Percentiles rank a stretch among this genome's conserved stretches.
Evolutionary conservation across 2,329 filamentous ascomycete species (phyloP).

Genomic region (Penicillium polonicum): DNA sequence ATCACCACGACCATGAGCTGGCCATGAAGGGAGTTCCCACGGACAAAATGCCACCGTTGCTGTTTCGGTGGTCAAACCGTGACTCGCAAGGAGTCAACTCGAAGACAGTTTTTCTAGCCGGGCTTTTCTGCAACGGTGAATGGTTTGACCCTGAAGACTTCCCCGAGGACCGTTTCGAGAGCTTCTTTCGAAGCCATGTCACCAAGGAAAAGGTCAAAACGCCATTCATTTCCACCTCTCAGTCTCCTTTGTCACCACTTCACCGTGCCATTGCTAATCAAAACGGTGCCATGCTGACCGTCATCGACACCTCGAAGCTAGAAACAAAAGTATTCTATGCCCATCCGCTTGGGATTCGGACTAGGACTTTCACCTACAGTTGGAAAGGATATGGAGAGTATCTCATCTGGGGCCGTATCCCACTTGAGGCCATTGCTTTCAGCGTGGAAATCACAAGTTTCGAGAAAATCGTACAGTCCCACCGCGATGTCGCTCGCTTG

Average conservation of each 20-base stretch:
- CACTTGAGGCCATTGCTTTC: conserved; percentile 28
- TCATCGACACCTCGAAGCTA: conserved; percentile 34
- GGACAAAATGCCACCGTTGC: conserved; percentile 23
- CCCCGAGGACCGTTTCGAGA: conserved; percentile 18
- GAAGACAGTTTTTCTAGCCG: conserved; percentile 24
- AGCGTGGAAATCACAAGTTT: conserved; percentile 28
- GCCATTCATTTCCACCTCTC: conserved; percentile 38
- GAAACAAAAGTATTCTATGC: conserved; percentile 29
- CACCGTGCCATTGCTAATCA: conserved; percentile 31
- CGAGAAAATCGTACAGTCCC: conserved; percentile 12
- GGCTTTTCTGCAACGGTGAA: conserved; percentile 21
- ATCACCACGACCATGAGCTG: neutral
- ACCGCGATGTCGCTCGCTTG: conserved; percentile 24
- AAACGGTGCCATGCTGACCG: conserved; percentile 27
- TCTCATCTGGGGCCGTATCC: conserved; percentile 36
- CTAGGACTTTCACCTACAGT: neutral
- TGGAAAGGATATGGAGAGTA: conserved; percentile 37
- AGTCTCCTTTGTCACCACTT: conserved; percentile 28
- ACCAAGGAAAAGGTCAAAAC: conserved; percentile 18
- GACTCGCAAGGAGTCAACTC: conserved; percentile 35
- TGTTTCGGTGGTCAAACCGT: conserved; percentile 37
- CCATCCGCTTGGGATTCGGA: conserved; percentile 20
- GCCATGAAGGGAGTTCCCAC: neutral
- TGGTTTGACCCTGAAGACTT: conserved; percentile 18
- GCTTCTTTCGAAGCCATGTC: conserved; percentile 28